Evolutionary conservation across 441 rosid genomes (phyloP).

Genomic region (Bocquillonia castaneifolia): DNA sequence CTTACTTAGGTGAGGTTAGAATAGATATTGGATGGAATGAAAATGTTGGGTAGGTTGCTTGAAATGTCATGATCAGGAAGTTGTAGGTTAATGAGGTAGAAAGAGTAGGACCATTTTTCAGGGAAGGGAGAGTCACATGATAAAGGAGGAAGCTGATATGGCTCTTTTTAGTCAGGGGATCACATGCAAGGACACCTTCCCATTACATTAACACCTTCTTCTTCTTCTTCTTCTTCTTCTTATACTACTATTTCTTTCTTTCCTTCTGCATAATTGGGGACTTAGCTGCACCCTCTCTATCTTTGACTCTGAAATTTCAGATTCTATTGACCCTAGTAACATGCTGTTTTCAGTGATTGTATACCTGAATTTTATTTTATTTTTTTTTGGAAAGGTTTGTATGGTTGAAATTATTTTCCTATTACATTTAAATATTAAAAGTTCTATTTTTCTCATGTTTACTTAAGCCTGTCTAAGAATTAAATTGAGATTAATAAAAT

Average conservation of each 20-base stretch:
- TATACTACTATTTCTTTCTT: too few relatives aligned
- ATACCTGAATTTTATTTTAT: too few relatives aligned
- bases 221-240: not conserved
- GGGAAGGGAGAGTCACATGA: constrained; percentile 9
- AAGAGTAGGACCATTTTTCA: not conserved
- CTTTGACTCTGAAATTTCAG: not conserved
- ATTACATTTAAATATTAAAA: too few relatives aligned
- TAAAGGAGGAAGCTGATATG: not conserved
- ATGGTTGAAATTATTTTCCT: too few relatives aligned
- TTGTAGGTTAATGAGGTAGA: not conserved
- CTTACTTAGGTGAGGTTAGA: too few relatives aligned
- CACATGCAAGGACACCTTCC: constrained; percentile 6
- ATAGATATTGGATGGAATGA: not conserved
- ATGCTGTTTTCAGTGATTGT: not conserved
- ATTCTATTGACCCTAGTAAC: not conserved
- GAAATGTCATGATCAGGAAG: not conserved
- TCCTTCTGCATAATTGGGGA: not conserved
- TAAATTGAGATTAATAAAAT: too few relatives aligned
- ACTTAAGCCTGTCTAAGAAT: too few relatives aligned
- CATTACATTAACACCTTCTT: not conserved
- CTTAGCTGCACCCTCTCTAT: not conserved
- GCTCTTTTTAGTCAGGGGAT: not conserved
- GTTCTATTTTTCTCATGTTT: too few relatives aligned
- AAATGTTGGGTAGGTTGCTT: not conserved
- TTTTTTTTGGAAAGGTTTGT: too few relatives aligned